phyloP scores from a whole-genome alignment of 331 rosid species.

The Quercus lobata region DNA sequence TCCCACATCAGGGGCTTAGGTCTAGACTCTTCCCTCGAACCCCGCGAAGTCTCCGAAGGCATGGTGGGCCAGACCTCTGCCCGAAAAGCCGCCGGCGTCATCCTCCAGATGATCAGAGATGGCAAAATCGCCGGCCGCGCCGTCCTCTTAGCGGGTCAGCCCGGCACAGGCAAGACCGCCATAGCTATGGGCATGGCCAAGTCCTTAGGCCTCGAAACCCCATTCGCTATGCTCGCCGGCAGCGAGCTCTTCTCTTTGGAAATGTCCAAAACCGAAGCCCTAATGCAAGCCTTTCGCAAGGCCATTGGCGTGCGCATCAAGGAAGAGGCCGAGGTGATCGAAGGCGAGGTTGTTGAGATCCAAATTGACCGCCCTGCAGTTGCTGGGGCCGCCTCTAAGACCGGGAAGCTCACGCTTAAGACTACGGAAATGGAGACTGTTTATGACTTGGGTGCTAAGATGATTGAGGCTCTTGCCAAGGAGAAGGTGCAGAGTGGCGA shows the following conservation, averaged over 20 bases:
- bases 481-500: constrained; percentile 97
- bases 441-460: constrained; percentile 89
- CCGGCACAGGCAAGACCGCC: constrained; percentile 96
- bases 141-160: constrained; percentile 83
- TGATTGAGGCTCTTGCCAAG: constrained; percentile 90
- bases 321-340: constrained; percentile 93
- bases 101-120: constrained; percentile 86
- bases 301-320: constrained; percentile 89
- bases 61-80: constrained; percentile 96
- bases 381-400: constrained; percentile 81
- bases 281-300: constrained; percentile 75
- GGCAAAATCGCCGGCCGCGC: constrained; percentile 96
- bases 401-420: constrained; percentile 83
- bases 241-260: constrained; percentile 89
- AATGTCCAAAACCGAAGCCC: constrained; percentile 84
- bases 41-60: constrained; percentile 91
- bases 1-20: constrained; percentile 98
- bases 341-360: constrained; percentile 94
- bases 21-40: constrained; percentile 81
- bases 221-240: constrained; percentile 85
- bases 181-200: constrained; percentile 99
- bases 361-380: constrained; percentile 85
- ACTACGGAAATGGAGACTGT: constrained; percentile 98
- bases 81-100: constrained; percentile 89
- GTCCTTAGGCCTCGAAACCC: constrained; percentile 79